Evolutionary conservation across 2,329 filamentous ascomycete genomes (phyloP), one percentile per base, ranked within the genome.

Genomic region (Lasiodiplodia gonubiensis): DNA sequence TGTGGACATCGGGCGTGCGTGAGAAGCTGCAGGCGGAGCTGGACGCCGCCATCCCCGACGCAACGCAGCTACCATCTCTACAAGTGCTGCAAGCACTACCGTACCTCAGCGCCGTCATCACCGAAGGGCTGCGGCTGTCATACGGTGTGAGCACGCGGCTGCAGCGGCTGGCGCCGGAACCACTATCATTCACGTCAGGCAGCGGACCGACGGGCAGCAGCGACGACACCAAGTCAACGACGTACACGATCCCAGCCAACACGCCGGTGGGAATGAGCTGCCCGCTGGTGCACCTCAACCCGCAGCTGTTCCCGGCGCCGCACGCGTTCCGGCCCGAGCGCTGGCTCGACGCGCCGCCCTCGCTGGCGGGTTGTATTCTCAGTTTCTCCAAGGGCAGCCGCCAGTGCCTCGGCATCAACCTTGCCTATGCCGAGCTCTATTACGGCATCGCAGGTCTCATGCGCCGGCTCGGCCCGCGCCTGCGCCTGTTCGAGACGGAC

Each of bases 361-460:
- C 39, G 16, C 65, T 77, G 2, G 75, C 76, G 64, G 70, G 70
- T 2, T 72, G 73, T 39, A 70, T 77, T 64, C 69, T 77, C 18
- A 67, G 72, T 0, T 78, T 78, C 42, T 72, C 70, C 2, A 78
- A 76, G 46, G 76, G 76, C 0, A 75, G 72, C 61, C 68, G 76
- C 2, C 67, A 68, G 11, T 78, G 76, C 39, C 57, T 78, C n/a
- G 76, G 76, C 14, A 73, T 77, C 69, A 77, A 78, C 37, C 51
- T 65, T 1, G 63, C 63, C 30, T 65, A 65, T 14, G 63, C 63
- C 2, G 51, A 54, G 25, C 35, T 65, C 18, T 65, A 37, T 18
- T 21, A 30, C 21, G 33, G 25, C 11, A 18, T 64, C 11, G 60
- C 60, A 3, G 33, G 27, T 3, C 46, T 64, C 14, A 30, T 64